These are phyloP conservation scores for Terfezia claveryi DNA, from an alignment of 495 filamentous ascomycete genomes.

Conservation along the genomic window DNA sequence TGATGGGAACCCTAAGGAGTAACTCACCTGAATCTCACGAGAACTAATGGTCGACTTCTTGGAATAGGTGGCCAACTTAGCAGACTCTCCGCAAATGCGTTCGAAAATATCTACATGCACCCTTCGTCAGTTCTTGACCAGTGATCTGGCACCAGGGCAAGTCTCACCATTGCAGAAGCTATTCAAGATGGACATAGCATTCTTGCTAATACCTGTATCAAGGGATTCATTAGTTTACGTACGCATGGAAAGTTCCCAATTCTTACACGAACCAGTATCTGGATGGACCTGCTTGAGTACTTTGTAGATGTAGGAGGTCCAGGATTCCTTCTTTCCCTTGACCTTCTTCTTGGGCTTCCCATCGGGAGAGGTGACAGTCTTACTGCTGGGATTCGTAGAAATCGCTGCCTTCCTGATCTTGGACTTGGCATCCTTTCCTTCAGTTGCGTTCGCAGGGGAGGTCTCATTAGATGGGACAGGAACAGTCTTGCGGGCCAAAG, in stretches of 20 bases:
- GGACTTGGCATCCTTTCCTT: background rate
- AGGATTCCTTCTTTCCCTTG: background rate
- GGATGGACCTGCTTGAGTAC: background rate
- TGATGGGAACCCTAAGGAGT: background rate
- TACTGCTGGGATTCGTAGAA: no score
- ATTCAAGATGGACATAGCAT: background rate
- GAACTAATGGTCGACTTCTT: background rate
- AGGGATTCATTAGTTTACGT: background rate
- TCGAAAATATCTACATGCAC: background rate
- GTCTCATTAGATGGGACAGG: background rate
- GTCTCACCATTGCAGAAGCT: background rate
- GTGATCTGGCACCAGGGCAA: no score
- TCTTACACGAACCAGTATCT: background rate
- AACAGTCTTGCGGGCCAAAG: background rate
- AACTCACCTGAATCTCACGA: background rate
- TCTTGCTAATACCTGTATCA: background rate
- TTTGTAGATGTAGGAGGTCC: background rate
- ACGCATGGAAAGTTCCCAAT: no score
- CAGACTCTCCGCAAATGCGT: background rate
- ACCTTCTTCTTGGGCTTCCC: background rate
- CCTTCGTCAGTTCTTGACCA: no score
- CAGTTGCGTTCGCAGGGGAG: background rate
- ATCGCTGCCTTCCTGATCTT: background rate
- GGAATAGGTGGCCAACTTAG: background rate
- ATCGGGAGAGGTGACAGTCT: no score